Evolutionary conservation across 768 basidiomycete species (phyloP), one percentile per base, ranked within the genome.

Genomic region (Daedalea quercina): DNA sequence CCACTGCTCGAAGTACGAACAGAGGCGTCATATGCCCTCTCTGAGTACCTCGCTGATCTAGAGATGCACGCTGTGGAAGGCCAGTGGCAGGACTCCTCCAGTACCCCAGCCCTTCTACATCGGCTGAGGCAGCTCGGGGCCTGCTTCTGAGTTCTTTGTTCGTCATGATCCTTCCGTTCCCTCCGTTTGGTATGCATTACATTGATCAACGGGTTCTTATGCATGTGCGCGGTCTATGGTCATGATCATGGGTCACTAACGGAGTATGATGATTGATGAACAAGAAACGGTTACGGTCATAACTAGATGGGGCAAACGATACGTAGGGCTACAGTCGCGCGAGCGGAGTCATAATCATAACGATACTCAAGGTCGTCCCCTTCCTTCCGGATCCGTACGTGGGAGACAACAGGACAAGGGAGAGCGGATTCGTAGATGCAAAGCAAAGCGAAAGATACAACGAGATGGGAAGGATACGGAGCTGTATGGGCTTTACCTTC

Each of bases 21-120:
- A 8, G 55, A 60, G 43, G 59, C 59, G 12, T 55, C 55, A 12
- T 51, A 54, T 44, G 55, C 53, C 19, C 55, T 57, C 46, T 49
- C 51, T 17, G 54, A 60, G 37, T 57, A 50, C 42, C 45, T 60
- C 23, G 41, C 46, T 3, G 58, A 51, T 7, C 51, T 51, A 0
- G 54, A 55, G 28, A 45, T 7, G 20, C 44, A 19, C n/a, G n/a
- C n/a, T n/a, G n/a, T n/a, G n/a, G n/a, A n/a, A n/a, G n/a, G n/a
- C n/a, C n/a, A n/a, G n/a, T n/a, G n/a, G n/a, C n/a, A 6, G 19
- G n/a, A 13, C 24, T 25, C 44, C 8, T 11, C 7, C 44, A 11
- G 6, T 42, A 4, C 41, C 41, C 9, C 19, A 44, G 44, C 19
- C 11, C 3, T 11, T 40, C 37, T 40, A 3, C 37, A 47, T 6